These are phyloP conservation scores for Russula vinacea DNA, from an alignment of 768 basidiomycete genomes.

Conservation along the genomic window DNA sequence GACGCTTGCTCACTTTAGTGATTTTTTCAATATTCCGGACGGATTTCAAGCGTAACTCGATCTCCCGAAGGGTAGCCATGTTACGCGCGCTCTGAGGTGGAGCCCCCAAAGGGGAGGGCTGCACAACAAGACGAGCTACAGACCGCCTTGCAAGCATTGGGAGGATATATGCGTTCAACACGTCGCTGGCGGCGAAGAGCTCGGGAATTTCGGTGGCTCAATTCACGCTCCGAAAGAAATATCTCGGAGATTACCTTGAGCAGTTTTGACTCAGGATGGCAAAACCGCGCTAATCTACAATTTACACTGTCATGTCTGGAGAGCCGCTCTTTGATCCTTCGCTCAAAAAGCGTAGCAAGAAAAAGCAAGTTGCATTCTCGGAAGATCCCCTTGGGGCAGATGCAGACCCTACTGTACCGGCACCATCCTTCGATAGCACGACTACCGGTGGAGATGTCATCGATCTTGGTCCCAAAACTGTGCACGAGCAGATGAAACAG, in stretches of 20 bases:
- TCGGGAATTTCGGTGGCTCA: slow-evolving; percentile 16
- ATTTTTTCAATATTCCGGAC: slow-evolving; percentile 99
- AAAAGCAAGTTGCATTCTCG: slow-evolving; percentile 80
- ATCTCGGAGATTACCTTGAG: slow-evolving; percentile 8
- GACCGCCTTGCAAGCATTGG: slow-evolving; percentile 52
- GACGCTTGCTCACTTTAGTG: slow-evolving; percentile 70
- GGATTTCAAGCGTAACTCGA: slow-evolving; percentile 93
- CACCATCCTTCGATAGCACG: slow-evolving; percentile 68
- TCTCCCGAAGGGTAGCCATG: slow-evolving; percentile 97
- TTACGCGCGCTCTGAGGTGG: slow-evolving; percentile 59
- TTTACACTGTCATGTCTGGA: slow-evolving; percentile 52
- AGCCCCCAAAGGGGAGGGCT: slow-evolving; percentile 42
- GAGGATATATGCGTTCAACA: slow-evolving; percentile 21
- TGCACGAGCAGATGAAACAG: slow-evolving; percentile 71
- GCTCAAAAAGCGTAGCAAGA: slow-evolving; percentile 78
- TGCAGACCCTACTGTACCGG: slow-evolving; percentile 76
- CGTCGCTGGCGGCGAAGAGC: slow-evolving; percentile 29
- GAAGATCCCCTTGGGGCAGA: slow-evolving; percentile 82
- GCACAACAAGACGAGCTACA: slow-evolving; percentile 43
- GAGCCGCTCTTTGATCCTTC: slow-evolving; percentile 82
- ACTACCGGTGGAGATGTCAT: slow-evolving; percentile 69
- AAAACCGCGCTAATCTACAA: slow-evolving; percentile 7
- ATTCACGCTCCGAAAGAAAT: slow-evolving; percentile 26
- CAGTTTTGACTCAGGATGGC: not conserved
- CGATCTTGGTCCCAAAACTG: slow-evolving; percentile 72